A percentile compares a stretch with the other conserved stretches of the same genome.
These are phyloP conservation scores for Aristolochia contorta DNA, from an alignment of 164 flowering plant species.

Conservation along the genomic window DNA sequence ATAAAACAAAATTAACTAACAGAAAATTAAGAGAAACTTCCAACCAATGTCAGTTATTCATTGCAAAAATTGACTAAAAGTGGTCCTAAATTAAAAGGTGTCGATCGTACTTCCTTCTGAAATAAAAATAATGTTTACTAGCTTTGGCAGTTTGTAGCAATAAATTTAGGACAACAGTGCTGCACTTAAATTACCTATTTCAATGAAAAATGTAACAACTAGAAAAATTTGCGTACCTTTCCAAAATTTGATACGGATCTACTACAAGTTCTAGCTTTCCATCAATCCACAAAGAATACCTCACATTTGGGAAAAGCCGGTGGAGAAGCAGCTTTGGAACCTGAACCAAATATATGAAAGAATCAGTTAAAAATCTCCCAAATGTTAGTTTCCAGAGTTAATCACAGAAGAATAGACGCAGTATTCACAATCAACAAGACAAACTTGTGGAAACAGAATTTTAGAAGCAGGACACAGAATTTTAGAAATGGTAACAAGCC, in stretches of 20 bases:
- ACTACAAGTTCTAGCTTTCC: slow-evolving; percentile 90
- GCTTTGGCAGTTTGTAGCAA: background rate
- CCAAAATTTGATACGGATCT: slow-evolving; percentile 91
- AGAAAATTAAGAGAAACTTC: background rate
- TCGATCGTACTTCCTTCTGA: background rate
- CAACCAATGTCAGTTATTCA: background rate
- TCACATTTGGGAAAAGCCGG: slow-evolving; percentile 71
- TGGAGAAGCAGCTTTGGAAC: slow-evolving; percentile 88
- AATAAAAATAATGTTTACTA: background rate
- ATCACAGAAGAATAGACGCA: background rate
- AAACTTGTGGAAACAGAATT: no score
- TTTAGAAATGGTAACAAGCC: background rate
- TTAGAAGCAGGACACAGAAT: background rate
- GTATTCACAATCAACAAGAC: background rate
- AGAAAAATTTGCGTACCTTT: slow-evolving; percentile 40
- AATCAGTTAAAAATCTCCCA: background rate
- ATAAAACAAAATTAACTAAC: background rate
- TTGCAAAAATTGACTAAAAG: background rate
- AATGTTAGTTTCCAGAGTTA: background rate
- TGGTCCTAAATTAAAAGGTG: background rate
- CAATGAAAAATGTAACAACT: background rate
- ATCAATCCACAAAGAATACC: slow-evolving; percentile 91
- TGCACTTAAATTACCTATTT: no score
- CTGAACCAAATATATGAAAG: slow-evolving; percentile 25
- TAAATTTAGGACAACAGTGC: background rate